Percentiles rank a stretch among this genome's conserved stretches.
phyloP scores from a whole-genome alignment of 768 basidiomycete species.

The Collybia nuda region DNA sequence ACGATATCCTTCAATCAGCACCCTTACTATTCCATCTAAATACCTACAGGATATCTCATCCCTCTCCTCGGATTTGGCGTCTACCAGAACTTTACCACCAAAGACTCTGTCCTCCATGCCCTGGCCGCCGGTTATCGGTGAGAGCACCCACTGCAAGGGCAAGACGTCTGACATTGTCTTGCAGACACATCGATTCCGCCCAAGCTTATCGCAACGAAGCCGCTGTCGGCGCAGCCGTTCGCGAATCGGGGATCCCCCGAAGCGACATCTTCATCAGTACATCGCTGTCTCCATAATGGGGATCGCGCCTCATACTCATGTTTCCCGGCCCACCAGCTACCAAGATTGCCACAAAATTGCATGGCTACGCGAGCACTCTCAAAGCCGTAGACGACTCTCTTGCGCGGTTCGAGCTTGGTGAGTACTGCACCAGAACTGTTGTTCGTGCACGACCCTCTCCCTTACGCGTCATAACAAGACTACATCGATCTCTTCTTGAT shows the following conservation, averaged over 20 bases:
- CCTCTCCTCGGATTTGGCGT: constrained; percentile 73
- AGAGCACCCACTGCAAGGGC: neutral
- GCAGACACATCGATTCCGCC: constrained; percentile 74
- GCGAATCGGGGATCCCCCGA: constrained; percentile 53
- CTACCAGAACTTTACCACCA: constrained; percentile 62
- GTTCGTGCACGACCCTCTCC: neutral
- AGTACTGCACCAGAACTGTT: constrained; percentile 11
- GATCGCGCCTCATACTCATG: constrained; percentile 8
- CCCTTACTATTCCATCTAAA: neutral
- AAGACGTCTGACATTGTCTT: neutral
- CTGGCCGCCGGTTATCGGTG: constrained; percentile 67
- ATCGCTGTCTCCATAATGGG: too few species aligned
- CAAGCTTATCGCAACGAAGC: constrained; percentile 68
- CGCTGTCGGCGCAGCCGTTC: constrained; percentile 57
- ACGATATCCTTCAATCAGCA: neutral
- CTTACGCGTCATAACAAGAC: constrained; percentile 17
- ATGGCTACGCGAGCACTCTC: constrained; percentile 63
- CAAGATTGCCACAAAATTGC: constrained; percentile 56
- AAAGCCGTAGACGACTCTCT: constrained; percentile 63
- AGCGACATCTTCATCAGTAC: constrained; percentile 72
- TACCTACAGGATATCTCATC: constrained; percentile 46
- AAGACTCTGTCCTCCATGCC: constrained; percentile 57
- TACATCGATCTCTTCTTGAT: constrained; percentile 73
- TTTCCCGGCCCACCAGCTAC: constrained; percentile 49
- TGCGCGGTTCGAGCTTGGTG: constrained; percentile 57